phyloP scores from a whole-genome alignment of 305 asterid genomes.

The Fraxinus latifolia region DNA sequence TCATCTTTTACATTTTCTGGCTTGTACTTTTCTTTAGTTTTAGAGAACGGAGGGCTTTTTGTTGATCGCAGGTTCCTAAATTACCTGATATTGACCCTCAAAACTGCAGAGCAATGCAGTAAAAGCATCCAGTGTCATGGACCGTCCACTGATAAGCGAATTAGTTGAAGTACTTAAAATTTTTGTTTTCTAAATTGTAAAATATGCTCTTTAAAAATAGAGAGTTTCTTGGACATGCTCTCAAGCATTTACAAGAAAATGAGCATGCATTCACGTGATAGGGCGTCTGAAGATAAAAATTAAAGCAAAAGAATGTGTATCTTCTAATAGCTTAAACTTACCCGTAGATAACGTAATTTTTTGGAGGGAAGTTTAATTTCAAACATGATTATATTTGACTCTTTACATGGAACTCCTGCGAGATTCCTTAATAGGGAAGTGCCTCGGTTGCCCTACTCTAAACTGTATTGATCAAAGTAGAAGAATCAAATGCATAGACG shows the following conservation, averaged over 20 bases:
- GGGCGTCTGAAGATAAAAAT: neutral
- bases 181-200: too few species aligned
- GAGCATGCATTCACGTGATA: neutral
- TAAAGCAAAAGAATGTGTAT: neutral
- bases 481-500: too few species aligned
- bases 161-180: slow-evolving; percentile 32
- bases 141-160: slow-evolving; percentile 92
- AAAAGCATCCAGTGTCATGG: slow-evolving; percentile 83
- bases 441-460: too few species aligned
- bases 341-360: too few species aligned
- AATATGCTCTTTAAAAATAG: too few species aligned
- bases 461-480: too few species aligned
- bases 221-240: too few species aligned
- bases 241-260: neutral
- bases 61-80: slow-evolving; percentile 65
- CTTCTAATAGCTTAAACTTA: neutral
- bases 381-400: too few species aligned
- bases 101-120: slow-evolving; percentile 73
- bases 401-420: too few species aligned
- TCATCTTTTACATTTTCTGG: neutral
- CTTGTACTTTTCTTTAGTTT: neutral
- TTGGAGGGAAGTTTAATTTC: too few species aligned
- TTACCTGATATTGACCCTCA: slow-evolving; percentile 75
- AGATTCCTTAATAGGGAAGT: too few species aligned
- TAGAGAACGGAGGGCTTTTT: neutral